Conservation (phyloP, 192 early-diverging fungal species). For the Thamnidium elegans region DNA sequence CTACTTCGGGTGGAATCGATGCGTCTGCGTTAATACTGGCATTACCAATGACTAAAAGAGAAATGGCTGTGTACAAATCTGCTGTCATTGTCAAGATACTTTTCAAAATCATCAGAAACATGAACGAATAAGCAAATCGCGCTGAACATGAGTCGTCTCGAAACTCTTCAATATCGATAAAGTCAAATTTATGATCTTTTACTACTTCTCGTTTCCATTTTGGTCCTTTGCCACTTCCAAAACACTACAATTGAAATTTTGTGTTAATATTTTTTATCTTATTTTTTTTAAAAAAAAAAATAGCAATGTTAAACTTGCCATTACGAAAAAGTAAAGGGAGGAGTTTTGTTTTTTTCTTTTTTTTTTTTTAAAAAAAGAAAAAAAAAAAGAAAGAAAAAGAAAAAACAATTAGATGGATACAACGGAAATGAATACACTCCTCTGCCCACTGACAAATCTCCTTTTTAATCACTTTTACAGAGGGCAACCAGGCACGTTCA, state of each 20-base stretch:
- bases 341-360: too few species aligned
- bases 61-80: constrained; percentile 70
- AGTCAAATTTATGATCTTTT: constrained; percentile 88
- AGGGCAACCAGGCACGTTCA: too few species aligned
- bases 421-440: too few species aligned
- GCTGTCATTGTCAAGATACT: constrained; percentile 76
- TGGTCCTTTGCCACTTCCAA: constrained; percentile 33
- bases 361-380: too few species aligned
- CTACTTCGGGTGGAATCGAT: constrained; percentile 28
- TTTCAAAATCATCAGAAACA: constrained; percentile 70
- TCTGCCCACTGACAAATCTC: too few species aligned
- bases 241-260: background rate
- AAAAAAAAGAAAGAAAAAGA: too few species aligned
- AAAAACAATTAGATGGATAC: too few species aligned
- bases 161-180: constrained; percentile 82
- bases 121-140: constrained; percentile 50
- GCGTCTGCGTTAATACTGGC: constrained; percentile 12
- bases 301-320: too few species aligned
- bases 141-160: constrained; percentile 43
- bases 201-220: constrained; percentile 80
- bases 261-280: too few species aligned
- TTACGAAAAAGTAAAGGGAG: too few species aligned
- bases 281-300: too few species aligned
- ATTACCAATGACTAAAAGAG: constrained; percentile 29
- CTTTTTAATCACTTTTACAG: too few species aligned